These are phyloP conservation scores for Chaetomium fimeti DNA, from an alignment of 495 filamentous ascomycete species.

Conservation along the genomic window DNA sequence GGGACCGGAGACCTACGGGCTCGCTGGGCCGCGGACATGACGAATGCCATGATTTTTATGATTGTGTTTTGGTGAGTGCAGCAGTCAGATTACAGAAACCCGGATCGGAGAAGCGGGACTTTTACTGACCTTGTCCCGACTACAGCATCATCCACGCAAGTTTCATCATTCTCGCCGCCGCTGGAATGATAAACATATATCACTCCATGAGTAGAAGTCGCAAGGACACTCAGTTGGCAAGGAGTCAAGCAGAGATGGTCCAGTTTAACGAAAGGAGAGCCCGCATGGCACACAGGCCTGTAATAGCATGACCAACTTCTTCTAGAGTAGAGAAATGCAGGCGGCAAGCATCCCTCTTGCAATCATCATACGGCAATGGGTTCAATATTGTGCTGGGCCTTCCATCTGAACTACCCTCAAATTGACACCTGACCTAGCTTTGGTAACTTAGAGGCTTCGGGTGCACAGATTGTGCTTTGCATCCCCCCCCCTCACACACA, in stretches of 20 bases:
- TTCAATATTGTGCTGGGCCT: no score
- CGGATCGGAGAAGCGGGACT: not conserved
- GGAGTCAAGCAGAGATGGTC: slow-evolving; percentile 28
- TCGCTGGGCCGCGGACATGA: slow-evolving; percentile 26
- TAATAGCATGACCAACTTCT: not conserved
- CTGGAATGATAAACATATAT: slow-evolving; percentile 22
- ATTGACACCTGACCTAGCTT: no score
- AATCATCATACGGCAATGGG: no score
- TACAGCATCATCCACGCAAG: slow-evolving; percentile 26
- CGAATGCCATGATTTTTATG: slow-evolving; percentile 35
- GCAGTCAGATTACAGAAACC: no score
- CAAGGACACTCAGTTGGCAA: slow-evolving; percentile 5
- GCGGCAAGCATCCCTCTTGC: not conserved
- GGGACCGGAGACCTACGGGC: slow-evolving; percentile 8
- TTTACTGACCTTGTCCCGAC: slow-evolving; percentile 1
- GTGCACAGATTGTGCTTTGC: no score
- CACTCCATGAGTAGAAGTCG: slow-evolving; percentile 1
- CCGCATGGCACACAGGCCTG: not conserved
- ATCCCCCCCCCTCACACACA: no score
- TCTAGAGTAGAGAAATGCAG: not conserved
- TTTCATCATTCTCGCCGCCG: slow-evolving; percentile 28
- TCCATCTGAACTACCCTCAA: no score
- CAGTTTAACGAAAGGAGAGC: slow-evolving; percentile 22
- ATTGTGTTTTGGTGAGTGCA: slow-evolving; percentile 30
- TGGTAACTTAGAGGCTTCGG: no score